Evolutionary conservation across 106 monocot genomes (phyloP).

Genomic region (Platanthera zijinensis): DNA sequence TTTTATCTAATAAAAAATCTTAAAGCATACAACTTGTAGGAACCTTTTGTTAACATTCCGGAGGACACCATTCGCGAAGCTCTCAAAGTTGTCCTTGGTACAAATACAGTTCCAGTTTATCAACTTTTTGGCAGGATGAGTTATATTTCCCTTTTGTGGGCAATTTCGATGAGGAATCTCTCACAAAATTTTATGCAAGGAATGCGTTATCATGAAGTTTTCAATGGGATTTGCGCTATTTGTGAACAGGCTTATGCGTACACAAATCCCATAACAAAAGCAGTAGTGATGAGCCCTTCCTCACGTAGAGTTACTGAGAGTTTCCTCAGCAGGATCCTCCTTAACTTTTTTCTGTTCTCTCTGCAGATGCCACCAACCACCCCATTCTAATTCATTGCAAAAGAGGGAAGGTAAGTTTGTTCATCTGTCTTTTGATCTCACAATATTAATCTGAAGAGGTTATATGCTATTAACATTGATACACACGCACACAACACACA

Average conservation of each 20-base stretch:
- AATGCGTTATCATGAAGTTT: too few relatives aligned
- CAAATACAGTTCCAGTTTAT: background rate
- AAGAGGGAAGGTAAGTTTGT: conserved; percentile 60
- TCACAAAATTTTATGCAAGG: too few relatives aligned
- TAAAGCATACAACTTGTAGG: conserved; percentile 25
- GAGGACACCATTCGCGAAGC: conserved; percentile 68
- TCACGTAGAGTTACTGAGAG: too few relatives aligned
- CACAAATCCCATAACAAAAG: too few relatives aligned
- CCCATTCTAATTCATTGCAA: conserved; percentile 85
- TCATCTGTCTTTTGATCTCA: background rate
- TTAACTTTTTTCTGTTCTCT: background rate
- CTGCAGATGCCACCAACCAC: conserved; percentile 61
- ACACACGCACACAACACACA: background rate
- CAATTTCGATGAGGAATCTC: too few relatives aligned
- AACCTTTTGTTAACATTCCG: conserved; percentile 64
- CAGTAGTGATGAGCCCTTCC: too few relatives aligned
- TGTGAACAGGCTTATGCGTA: too few relatives aligned
- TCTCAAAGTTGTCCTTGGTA: conserved; percentile 80
- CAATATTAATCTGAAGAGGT: background rate
- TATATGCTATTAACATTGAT: background rate
- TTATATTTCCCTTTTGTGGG: too few relatives aligned
- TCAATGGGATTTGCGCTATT: too few relatives aligned
- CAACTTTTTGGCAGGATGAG: background rate
- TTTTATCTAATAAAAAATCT: background rate
- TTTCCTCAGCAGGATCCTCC: background rate